Evolutionary conservation across 805 yeast species (phyloP).

Genomic region (Schwanniomyces pseudopolymorphus): DNA sequence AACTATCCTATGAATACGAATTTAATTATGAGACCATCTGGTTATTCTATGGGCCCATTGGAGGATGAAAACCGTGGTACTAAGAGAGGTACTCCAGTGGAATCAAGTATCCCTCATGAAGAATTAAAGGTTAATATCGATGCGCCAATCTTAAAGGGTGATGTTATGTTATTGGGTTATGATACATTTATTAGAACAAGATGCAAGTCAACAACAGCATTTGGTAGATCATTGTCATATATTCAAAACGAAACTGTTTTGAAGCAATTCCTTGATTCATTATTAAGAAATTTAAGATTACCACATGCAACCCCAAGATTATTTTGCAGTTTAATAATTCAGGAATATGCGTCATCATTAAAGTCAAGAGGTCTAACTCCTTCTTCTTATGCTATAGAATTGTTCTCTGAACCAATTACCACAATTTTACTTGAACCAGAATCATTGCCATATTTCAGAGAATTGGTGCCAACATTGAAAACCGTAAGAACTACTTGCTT

Average conservation of each 20-base stretch:
- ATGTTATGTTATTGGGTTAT: slow-evolving; percentile 77
- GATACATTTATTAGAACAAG: slow-evolving; percentile 75
- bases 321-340: slow-evolving; percentile 63
- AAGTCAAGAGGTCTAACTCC: slow-evolving; percentile 13
- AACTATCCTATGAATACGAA: slow-evolving; percentile 79
- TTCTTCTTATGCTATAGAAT: slow-evolving; percentile 15
- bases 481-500: slow-evolving; percentile 86
- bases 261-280: slow-evolving; percentile 32
- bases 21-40: slow-evolving; percentile 80
- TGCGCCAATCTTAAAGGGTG: slow-evolving; percentile 89
- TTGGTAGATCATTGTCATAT: slow-evolving; percentile 63
- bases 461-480: slow-evolving; percentile 80
- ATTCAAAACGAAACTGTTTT: slow-evolving; percentile 42
- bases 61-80: slow-evolving; percentile 39
- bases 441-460: slow-evolving; percentile 63
- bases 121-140: slow-evolving; percentile 81
- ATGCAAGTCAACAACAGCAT: slow-evolving; percentile 69
- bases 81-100: slow-evolving; percentile 42
- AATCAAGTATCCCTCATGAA: slow-evolving; percentile 47
- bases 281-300: slow-evolving; percentile 49
- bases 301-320: slow-evolving; percentile 81
- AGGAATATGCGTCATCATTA: slow-evolving; percentile 56
- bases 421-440: slow-evolving; percentile 43
- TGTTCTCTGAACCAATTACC: slow-evolving; percentile 27
- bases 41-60: slow-evolving; percentile 37